phyloP scores from a whole-genome alignment of 1,284 basidiomycete species.

The Singerocomus inundabilis region DNA sequence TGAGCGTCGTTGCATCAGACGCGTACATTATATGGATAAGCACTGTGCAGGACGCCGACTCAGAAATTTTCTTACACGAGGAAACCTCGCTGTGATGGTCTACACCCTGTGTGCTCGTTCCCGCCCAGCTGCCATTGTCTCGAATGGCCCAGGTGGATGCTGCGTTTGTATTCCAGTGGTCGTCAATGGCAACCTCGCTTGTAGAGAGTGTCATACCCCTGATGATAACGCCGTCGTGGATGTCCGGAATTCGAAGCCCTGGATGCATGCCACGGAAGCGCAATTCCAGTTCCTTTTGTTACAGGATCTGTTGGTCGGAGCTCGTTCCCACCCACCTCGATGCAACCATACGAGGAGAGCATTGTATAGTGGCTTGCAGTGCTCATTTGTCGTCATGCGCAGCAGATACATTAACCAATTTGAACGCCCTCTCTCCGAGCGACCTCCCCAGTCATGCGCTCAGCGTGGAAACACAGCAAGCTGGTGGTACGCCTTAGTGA shows the following conservation, averaged over 20 bases:
- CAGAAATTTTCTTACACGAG: conserved; percentile 1
- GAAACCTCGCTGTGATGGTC: background rate
- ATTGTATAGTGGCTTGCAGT: conserved; percentile 9
- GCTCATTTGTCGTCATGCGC: conserved; percentile 3
- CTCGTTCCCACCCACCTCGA: conserved; percentile 3
- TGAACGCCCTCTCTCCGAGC: background rate
- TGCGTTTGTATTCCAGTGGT: background rate
- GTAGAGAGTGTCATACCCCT: background rate
- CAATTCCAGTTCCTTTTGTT: background rate
- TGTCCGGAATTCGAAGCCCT: background rate
- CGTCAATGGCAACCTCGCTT: conserved; percentile 4
- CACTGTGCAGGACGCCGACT: background rate
- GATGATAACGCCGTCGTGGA: background rate
- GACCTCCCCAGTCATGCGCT: conserved; percentile 12
- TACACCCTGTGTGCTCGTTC: background rate
- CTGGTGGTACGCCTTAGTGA: too few species aligned
- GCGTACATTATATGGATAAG: background rate
- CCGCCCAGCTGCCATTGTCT: background rate
- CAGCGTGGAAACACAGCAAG: too few species aligned
- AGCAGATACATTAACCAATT: conserved; percentile 1
- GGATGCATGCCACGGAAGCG: background rate
- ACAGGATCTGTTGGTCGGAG: background rate
- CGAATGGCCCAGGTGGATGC: background rate
- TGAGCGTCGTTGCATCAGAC: background rate
- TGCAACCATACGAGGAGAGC: conserved; percentile 2